Base-by-base conservation (phyloP, 805 yeast species). In the Yarrowia bubula region DNA sequence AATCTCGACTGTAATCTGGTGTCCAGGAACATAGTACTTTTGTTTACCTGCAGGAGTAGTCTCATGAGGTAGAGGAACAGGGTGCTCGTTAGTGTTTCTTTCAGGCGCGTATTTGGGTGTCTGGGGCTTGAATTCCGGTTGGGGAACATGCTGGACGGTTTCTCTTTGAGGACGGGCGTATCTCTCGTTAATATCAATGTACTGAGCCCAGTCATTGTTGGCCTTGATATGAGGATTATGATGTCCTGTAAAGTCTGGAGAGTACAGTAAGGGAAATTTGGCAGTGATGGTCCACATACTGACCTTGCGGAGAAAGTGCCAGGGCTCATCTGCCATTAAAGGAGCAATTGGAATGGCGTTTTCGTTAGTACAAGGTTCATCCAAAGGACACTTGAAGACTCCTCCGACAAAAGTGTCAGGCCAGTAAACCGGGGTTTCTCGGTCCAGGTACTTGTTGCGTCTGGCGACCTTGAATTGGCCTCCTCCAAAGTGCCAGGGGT, bases 331-430 rank as follows among this genome's bases (percentile, higher is more conserved):
- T 0, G 87, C 84, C 28, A 84, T 73, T 33, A 86, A 72, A 0
- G 90, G 90, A 37, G 77, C 70, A 5, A 86, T 66, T 0, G 89
- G 88, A n/a, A 67, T 71, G 33, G 67, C 67, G 35, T 46, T 39
- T 3, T 65, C 58, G 38, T 66, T 66, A n/a, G 67, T 47, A 15
- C 68, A 66, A 4, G 39, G 32, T 4, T 57, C 51, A 9, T 37
- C 48, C 31, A 38, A 11, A 15, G 57, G 62, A 69, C 89, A 86
- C 65, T 81, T 80, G 72, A 79, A 87, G 2, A 86, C 69, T 0
- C 86, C 91, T 6, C 92, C 93, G 1, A 88, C 83, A 75, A 83
- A 83, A 0, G 85, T 80, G 17, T 79, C 76, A 0, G 91, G 90
- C 14, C 83, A 75, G 70, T 79, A 85, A 7, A 84, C 70, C 1